Conservation (phyloP, 2,329 filamentous ascomycete genomes). For the Pseudogymnoascus sp. region DNA sequence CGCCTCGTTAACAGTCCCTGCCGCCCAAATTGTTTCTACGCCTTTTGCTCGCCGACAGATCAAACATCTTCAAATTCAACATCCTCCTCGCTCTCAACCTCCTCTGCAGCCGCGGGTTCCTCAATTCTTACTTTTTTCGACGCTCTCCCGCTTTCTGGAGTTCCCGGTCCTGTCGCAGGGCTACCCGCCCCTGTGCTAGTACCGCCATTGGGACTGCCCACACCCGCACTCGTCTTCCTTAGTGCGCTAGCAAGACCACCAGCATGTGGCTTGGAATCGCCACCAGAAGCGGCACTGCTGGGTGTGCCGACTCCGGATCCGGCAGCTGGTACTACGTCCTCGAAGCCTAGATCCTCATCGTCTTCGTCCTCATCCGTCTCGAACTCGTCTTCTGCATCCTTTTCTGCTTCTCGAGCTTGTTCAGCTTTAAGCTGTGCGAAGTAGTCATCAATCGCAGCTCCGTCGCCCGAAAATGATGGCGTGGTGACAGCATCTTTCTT, state of each 20-base stretch:
- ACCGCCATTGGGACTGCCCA: constrained; percentile 20
- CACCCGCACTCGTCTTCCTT: constrained; percentile 23
- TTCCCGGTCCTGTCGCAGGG: constrained; percentile 28
- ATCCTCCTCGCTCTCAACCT: constrained; percentile 44
- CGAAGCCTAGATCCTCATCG: constrained; percentile 37
- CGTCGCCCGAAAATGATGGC: constrained; percentile 39
- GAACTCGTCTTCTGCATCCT: constrained; percentile 43
- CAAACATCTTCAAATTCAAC: constrained; percentile 52
- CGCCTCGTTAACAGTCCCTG: background rate
- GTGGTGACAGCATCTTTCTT: constrained; percentile 37
- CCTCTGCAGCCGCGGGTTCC: constrained; percentile 27
- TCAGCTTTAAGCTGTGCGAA: constrained; percentile 59
- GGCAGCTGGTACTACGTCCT: constrained; percentile 33
- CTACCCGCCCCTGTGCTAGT: constrained; percentile 27
- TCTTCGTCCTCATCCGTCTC: constrained; percentile 42
- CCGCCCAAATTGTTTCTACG: background rate
- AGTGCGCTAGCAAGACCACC: constrained; percentile 21
- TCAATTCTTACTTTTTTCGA: constrained; percentile 57
- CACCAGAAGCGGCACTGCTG: constrained; percentile 16
- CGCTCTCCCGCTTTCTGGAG: constrained; percentile 37
- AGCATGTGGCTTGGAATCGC: background rate
- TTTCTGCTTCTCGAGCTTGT: constrained; percentile 41
- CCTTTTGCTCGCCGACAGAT: background rate
- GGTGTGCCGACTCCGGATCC: constrained; percentile 21
- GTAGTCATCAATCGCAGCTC: constrained; percentile 55